Evolutionary conservation across 1,284 basidiomycete species (phyloP).

Genomic region (Dichomitus squalens): DNA sequence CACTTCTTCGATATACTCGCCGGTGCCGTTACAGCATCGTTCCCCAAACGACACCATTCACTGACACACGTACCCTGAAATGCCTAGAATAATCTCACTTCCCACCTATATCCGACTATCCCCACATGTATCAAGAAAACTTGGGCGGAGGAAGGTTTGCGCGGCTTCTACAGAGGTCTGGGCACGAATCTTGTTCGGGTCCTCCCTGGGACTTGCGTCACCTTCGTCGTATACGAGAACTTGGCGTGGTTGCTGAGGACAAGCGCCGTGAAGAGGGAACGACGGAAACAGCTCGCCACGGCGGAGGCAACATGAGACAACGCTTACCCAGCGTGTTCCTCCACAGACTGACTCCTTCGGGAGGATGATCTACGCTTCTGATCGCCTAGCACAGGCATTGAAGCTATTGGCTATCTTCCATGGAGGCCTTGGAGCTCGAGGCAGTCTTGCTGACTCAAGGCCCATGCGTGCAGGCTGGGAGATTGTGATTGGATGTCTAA

Average conservation of each 20-base stretch:
- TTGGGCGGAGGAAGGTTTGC: conserved; percentile 78
- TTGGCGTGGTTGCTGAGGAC: conserved; percentile 81
- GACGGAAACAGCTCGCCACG: conserved; percentile 5
- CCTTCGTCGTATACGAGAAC: conserved; percentile 98
- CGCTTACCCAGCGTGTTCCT: too few relatives aligned
- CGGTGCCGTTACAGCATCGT: background rate
- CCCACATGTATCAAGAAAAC: conserved; percentile 79
- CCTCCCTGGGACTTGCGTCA: conserved; percentile 95
- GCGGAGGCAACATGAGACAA: background rate
- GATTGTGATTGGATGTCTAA: background rate
- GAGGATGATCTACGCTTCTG: background rate
- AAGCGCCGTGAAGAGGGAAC: conserved; percentile 46
- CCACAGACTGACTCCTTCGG: background rate
- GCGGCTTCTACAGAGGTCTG: conserved; percentile 94
- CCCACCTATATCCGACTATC: conserved; percentile 79
- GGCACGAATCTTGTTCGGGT: conserved; percentile 97
- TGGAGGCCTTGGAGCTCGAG: too few relatives aligned
- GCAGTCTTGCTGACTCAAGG: too few relatives aligned
- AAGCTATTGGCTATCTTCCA: too few relatives aligned
- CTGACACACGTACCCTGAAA: background rate
- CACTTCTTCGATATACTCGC: background rate
- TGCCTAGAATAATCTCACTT: conserved; percentile 62
- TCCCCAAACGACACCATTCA: too few relatives aligned
- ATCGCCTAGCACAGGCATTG: too few relatives aligned
- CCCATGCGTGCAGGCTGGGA: background rate